phyloP scores from a whole-genome alignment of 176 grass and related monocot genomes.

The Echinochloa phyllopogon region DNA sequence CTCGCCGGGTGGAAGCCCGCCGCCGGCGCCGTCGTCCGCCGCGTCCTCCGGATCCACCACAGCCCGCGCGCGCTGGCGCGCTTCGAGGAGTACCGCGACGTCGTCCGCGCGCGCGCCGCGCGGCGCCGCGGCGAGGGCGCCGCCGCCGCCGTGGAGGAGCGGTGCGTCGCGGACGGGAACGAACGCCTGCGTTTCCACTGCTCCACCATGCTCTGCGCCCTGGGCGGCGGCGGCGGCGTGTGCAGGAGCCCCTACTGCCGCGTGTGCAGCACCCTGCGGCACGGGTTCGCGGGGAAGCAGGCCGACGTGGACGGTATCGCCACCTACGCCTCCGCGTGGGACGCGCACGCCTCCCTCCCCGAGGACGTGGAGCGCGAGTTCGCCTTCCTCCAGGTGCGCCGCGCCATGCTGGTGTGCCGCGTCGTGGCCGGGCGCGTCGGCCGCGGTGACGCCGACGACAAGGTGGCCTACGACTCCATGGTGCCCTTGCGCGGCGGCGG shows the following conservation, averaged over 20 bases:
- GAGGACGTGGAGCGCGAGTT: conserved; percentile 83
- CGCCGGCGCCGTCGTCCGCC: conserved; percentile 29
- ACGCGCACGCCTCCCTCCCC: conserved; percentile 67
- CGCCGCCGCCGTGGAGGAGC: conserved; percentile 47
- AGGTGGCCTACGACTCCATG: conserved; percentile 66
- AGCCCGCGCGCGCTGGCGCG: conserved; percentile 55
- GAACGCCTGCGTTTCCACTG: conserved; percentile 91
- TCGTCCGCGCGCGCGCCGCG: conserved; percentile 68
- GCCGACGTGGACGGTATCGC: conserved; percentile 76
- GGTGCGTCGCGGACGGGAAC: conserved; percentile 91
- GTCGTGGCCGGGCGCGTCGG: conserved; percentile 75
- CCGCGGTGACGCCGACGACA: conserved; percentile 41
- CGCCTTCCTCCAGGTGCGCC: conserved; percentile 69
- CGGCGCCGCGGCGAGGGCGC: neutral
- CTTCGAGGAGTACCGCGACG: conserved; percentile 87
- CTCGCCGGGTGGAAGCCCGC: conserved; percentile 62
- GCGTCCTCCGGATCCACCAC: conserved; percentile 90
- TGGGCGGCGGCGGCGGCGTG: conserved; percentile 44
- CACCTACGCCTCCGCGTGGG: conserved; percentile 66
- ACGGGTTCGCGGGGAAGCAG: conserved; percentile 81
- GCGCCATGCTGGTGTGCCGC: conserved; percentile 87
- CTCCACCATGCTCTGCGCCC: conserved; percentile 76
- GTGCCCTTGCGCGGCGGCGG: conserved; percentile 23
- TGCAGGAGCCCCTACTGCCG: conserved; percentile 85
- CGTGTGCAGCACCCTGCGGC: conserved; percentile 72